phyloP scores from a whole-genome alignment of 2,329 filamentous ascomycete species.

The Zalaria obscura region DNA sequence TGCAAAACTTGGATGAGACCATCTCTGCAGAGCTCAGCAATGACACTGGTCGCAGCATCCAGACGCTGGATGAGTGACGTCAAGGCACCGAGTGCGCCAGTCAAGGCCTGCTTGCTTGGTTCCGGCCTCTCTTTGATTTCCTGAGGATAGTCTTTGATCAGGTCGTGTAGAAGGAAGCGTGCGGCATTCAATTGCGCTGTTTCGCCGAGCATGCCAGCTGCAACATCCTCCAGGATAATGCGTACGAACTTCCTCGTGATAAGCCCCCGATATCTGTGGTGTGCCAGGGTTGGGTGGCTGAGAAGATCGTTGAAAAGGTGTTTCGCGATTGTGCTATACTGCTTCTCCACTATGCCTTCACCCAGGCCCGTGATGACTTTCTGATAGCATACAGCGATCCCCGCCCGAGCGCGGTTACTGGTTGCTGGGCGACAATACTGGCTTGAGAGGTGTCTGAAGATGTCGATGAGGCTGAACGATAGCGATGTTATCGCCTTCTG shows the following conservation, averaged over 20 bases:
- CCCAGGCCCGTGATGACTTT: conserved; percentile 66
- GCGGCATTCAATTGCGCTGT: conserved; percentile 76
- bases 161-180: conserved; percentile 67
- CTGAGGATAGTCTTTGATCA: conserved; percentile 90
- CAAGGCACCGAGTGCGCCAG: conserved; percentile 64
- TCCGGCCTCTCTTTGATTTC: conserved; percentile 75
- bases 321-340: conserved; percentile 68
- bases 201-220: conserved; percentile 76
- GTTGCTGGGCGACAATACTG: conserved; percentile 72
- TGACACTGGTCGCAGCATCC: conserved; percentile 64
- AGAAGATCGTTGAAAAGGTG: conserved; percentile 71
- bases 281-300: conserved; percentile 57
- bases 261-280: conserved; percentile 78
- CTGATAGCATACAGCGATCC: conserved; percentile 76
- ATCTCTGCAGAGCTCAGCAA: conserved; percentile 76
- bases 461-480: conserved; percentile 59
- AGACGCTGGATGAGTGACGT: conserved; percentile 65
- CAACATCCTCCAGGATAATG: conserved; percentile 67
- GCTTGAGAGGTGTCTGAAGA: conserved; percentile 62
- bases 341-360: conserved; percentile 66
- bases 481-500: conserved; percentile 59
- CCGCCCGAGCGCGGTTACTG: conserved; percentile 66
- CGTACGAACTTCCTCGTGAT: conserved; percentile 75
- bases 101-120: conserved; percentile 74
- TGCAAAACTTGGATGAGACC: conserved; percentile 79